Base-by-base conservation (phyloP, 2,329 filamentous ascomycete genomes). In the Botrytis fabae region DNA sequence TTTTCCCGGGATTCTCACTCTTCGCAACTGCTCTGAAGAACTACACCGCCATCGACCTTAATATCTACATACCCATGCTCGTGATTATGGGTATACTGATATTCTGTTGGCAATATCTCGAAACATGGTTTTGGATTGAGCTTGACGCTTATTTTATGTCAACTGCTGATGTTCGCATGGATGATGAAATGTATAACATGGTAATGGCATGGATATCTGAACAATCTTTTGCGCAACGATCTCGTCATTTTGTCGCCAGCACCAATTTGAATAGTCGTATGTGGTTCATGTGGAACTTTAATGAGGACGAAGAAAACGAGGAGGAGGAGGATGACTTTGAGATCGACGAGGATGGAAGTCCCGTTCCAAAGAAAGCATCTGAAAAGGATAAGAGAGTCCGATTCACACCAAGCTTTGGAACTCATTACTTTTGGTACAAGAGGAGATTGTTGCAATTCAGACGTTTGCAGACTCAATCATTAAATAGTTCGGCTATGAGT, bases 101-200 rank as follows among this genome's bases (percentile, higher is more conserved):
- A 7, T 85, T 89, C 25, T 82, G 83, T 16, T 86, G 86, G 82
- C 84, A 84, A 74, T 91, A 91, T 76, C 79, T 87, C 62, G 85
- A 82, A 70, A 80, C 83, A 3, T 86, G 85, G 76, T 73, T 88
- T 20, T 86, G 84, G 82, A 79, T 81, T 1, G 80, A 86, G 57
- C 75, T 90, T 44, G 84, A 87, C 60, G 78, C 82, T 9, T 83
- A 91, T 77, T 86, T 91, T 77, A 89, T 92, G 84, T 91, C 88
- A 4, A 88, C 86, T 1, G 90, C 91, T 28, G 88, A 91, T 76
- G 87, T 93, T 57, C 86, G 89, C 62, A 86, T 88, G 42, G 90
- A 93, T 73, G 91, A 93, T 77, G 91, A 93, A 79, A 88, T 92
- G 73, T 93, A 92, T 83, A 90, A 90, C 78, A 91, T 92, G 78